Percentiles rank a stretch among this genome's conserved stretches.
Conservation (phyloP, 345 rosid species). For the Alliaria petiolata region DNA sequence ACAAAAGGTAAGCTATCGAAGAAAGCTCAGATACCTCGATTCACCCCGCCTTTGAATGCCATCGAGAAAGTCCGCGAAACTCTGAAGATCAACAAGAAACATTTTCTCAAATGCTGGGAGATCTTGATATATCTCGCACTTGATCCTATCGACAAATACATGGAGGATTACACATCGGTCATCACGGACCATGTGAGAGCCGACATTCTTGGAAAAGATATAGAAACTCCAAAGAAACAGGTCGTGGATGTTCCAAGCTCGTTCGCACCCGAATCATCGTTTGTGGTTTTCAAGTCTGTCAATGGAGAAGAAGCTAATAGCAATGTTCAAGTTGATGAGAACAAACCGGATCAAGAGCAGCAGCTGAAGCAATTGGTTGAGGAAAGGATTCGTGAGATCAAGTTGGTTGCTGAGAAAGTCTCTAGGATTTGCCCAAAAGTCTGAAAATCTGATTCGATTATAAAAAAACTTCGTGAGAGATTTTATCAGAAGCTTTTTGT, state of each 20-base stretch:
- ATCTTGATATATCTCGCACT: constrained; percentile 69
- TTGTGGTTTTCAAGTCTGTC: constrained; percentile 61
- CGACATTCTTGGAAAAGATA: constrained; percentile 74
- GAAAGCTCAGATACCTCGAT: constrained; percentile 47
- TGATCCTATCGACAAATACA: constrained; percentile 46
- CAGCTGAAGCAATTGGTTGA: constrained; percentile 82
- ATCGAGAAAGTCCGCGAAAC: constrained; percentile 58
- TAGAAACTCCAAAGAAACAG: constrained; percentile 59
- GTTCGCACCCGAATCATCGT: constrained; percentile 58
- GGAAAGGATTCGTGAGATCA: constrained; percentile 68
- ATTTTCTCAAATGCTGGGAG: constrained; percentile 95
- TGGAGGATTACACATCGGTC: constrained; percentile 59
- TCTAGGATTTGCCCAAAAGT: not conserved
- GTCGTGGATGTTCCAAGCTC: constrained; percentile 59
- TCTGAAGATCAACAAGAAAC: constrained; percentile 87
- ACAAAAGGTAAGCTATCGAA: constrained; percentile 67
- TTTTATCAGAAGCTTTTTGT: constrained; percentile 10
- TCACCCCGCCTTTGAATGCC: constrained; percentile 54
- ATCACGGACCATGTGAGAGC: constrained; percentile 61
- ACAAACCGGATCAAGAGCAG: constrained; percentile 55
- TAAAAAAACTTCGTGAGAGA: not conserved
- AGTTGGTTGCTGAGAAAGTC: constrained; percentile 66
- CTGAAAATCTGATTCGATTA: not conserved
- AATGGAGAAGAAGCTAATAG: constrained; percentile 33
- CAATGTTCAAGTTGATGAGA: constrained; percentile 50